A percentile compares a stretch with the other conserved stretches of the same genome.
Evolutionary conservation across 495 filamentous ascomycete species (phyloP).

Genomic region (Tuber indicum): DNA sequence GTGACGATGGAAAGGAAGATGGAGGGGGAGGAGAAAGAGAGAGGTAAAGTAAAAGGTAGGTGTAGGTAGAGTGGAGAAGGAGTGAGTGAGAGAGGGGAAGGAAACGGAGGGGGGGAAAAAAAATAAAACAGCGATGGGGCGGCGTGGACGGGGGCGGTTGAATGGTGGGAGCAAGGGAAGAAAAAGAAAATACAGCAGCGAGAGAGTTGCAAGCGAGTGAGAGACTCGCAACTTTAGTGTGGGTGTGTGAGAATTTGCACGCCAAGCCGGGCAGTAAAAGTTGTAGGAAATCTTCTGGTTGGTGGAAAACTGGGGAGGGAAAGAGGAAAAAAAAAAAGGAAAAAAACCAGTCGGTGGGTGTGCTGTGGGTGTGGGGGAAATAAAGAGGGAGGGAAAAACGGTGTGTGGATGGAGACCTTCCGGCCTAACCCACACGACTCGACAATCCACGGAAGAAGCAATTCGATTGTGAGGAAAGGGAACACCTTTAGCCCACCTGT

Average conservation of each 20-base stretch:
- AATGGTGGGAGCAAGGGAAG: not conserved
- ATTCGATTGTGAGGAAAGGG: not conserved
- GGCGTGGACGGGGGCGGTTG: conserved; percentile 1
- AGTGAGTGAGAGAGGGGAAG: conserved; percentile 25
- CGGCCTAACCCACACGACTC: not conserved
- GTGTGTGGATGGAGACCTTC: not conserved
- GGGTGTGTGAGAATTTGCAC: not conserved
- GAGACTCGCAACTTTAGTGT: not conserved
- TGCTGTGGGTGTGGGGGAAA: not conserved
- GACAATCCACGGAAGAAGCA: not conserved
- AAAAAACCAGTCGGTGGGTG: not conserved
- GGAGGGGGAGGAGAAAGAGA: conserved; percentile 12
- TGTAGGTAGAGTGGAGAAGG: conserved; percentile 14
- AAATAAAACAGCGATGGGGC: conserved; percentile 2
- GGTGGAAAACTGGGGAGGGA: not conserved
- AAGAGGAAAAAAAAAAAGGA: not conserved
- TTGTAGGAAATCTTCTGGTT: not conserved
- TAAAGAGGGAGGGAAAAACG: not conserved
- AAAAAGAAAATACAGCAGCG: not conserved
- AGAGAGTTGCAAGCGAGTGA: not conserved
- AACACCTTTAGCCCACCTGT: not conserved
- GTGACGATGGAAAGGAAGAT: conserved; percentile 22
- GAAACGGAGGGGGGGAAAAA: conserved; percentile 22
- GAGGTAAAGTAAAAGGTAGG: conserved; percentile 6
- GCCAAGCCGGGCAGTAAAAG: not conserved